These are phyloP conservation scores for Aspergillus aculeatinus DNA, from an alignment of 2,329 filamentous ascomycete genomes.

Conservation along the genomic window DNA sequence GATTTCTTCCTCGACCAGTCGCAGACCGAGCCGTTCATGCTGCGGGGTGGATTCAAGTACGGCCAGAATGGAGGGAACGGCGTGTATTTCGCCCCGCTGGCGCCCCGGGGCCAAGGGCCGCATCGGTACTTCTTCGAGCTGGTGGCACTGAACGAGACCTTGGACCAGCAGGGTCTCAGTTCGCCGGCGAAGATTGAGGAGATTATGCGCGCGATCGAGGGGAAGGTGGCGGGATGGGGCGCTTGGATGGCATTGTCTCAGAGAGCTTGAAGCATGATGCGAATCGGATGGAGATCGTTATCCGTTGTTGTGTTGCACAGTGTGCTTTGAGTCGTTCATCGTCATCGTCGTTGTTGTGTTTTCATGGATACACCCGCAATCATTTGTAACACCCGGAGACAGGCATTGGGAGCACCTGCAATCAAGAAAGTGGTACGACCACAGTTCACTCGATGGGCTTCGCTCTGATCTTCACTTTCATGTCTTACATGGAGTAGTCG, in stretches of 20 bases:
- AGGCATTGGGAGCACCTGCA: background rate
- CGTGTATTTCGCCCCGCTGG: constrained; percentile 49
- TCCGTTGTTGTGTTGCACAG: background rate
- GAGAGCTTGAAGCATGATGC: constrained; percentile 23
- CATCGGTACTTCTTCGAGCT: constrained; percentile 56
- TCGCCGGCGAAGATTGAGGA: constrained; percentile 45
- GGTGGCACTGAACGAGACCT: constrained; percentile 47
- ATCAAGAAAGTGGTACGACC: background rate
- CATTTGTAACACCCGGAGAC: background rate
- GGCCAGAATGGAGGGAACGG: constrained; percentile 43
- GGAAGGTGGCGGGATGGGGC: constrained; percentile 54
- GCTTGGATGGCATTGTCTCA: constrained; percentile 50
- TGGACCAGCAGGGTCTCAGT: constrained; percentile 42
- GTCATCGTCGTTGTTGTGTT: background rate
- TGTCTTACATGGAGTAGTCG: background rate
- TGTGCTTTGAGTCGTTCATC: background rate
- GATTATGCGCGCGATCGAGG: constrained; percentile 45
- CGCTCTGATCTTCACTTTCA: background rate
- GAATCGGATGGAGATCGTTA: background rate
- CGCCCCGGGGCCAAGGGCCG: constrained; percentile 52
- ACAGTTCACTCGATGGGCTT: background rate
- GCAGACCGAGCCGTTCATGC: constrained; percentile 10
- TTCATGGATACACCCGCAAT: background rate
- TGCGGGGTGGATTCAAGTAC: constrained; percentile 49
- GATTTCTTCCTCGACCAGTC: constrained; percentile 41